Base-by-base conservation (phyloP, 2,329 filamentous ascomycete genomes). In the Raffaelea deltoideospora region DNA sequence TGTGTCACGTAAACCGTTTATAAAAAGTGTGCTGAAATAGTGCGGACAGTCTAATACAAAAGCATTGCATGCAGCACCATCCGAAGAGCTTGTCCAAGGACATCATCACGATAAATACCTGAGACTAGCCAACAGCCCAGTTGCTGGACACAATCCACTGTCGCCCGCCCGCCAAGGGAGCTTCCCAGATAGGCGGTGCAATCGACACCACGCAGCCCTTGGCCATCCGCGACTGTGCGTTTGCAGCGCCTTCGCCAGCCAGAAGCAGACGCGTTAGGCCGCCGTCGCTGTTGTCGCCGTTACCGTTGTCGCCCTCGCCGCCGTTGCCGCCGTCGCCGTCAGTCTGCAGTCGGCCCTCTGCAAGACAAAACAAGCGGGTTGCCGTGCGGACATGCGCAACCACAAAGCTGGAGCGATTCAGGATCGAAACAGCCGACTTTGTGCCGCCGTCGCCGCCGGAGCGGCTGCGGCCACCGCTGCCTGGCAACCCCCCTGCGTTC, bases 141-240 rank as follows among this genome's bases (percentile, higher is more conserved):
- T 45, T 38, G 34, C 45, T 48, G 10, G 44, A 47, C 11, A 50
- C 47, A 5, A 41, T 40, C 48, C 48, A 50, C n/a, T 31, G 11
- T n/a, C n/a, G n/a, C 32, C 43, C 37, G 1, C 38, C 45, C 11
- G 30, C 40, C 5, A 50, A 11, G 5, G 28, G 35, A 3, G 47
- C 33, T 13, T 47, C 43, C 48, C 48, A 50, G 11, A 42, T 33
- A 2, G 48, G 48, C 20, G 42, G 44, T 17, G 26, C 33, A 31
- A 62, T 47, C 2, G 50, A 47, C 2, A 63, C 45, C 17, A 52
- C 27, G 9, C 41, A 38, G 13, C 55, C 54, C 2, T 41, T 40
- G 2, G 9, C 36, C 6, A 60, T 49, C 18, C 10, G 5, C 9
- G n/a, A 21, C 15, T 13, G 19, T 46, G 31, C 33, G 11, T 9